These are phyloP conservation scores for Haplosporangium gracile DNA, from an alignment of 192 early-diverging fungal species.

Conservation along the genomic window DNA sequence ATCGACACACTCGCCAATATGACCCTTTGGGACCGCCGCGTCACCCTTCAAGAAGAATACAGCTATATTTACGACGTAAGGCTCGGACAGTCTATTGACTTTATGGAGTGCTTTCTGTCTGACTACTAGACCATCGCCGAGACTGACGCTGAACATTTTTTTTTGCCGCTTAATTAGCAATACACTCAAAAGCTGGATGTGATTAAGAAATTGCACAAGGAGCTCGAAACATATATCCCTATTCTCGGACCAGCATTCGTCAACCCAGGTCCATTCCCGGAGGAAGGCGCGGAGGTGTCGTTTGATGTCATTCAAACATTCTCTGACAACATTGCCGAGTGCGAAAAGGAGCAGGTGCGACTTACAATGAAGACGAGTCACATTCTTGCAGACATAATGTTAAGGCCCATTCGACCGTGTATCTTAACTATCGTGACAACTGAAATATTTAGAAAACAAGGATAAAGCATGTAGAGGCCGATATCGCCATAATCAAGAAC, in stretches of 20 bases:
- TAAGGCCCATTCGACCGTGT: not conserved
- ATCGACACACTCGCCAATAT: constrained; percentile 34
- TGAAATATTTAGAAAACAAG: constrained; percentile 25
- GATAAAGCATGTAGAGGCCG: constrained; percentile 11
- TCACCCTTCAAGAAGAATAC: constrained; percentile 30
- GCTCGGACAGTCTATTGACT: not conserved
- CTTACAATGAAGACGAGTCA: no score
- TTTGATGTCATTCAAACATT: constrained; percentile 37
- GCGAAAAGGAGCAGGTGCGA: constrained; percentile 40
- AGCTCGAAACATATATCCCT: constrained; percentile 12
- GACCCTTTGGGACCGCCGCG: constrained; percentile 38
- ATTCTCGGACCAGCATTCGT: constrained; percentile 47
- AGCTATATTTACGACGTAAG: constrained; percentile 35
- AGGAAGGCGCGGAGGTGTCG: constrained; percentile 29
- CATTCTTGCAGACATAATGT: not conserved
- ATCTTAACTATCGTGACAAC: not conserved
- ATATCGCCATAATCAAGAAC: constrained; percentile 27
- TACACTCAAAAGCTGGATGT: constrained; percentile 39
- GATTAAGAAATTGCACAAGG: constrained; percentile 16
- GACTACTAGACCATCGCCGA: not conserved
- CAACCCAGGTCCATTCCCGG: constrained; percentile 36
- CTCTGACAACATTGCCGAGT: constrained; percentile 36
- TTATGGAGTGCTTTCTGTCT: not conserved
- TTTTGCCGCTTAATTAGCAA: constrained; percentile 22
- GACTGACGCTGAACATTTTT: not conserved